Evolutionary conservation across 768 basidiomycete species (phyloP), one percentile per base, ranked within the genome.

Genomic region (Lentinula sp.): DNA sequence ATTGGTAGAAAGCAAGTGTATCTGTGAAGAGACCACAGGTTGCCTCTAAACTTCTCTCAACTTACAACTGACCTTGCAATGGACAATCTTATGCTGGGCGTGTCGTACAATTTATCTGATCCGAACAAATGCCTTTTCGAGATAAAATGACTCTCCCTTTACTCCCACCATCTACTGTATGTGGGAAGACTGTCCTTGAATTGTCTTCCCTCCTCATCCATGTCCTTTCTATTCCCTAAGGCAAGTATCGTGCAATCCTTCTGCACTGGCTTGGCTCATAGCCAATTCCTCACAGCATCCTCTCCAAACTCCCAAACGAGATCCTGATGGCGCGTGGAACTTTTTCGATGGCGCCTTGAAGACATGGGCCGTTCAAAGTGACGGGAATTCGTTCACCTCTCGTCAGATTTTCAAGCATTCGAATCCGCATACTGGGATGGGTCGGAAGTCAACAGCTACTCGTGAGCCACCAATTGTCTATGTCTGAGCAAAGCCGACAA

Each of bases 311-410:
- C 68, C 68, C 4, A 60, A 61, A 48, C 32, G 67, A 51, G 67
- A 67, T 28, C 62, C 60, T 0, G 68, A 70, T n/a, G 69, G 69
- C 46, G 69, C 65, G 3, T 70, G 68, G 68, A 61, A 63, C 54
- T 70, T 67, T 48, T 70, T 70, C 40, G 69, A 65, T 39, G 69
- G 69, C 35, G 69, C 66, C 10, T 63, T 70, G 52, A 65, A 65
- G 53, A 69, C 69, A 18, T 70, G 62, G 48, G 64, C 62, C 8
- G 28, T 70, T 39, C 32, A 28, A 28, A 63, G 31, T 21, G 65
- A 65, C 11, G 60, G 62, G 35, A 63, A 61, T 31, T 64, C 59
- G 56, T 66, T 64, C 60, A 67, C 68, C 2, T 68, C 65, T 56
- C 61, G 63, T 28, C 66, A 67, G 59, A 62, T 69, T 50, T 70